Evolutionary conservation across 1,139 yeast species (phyloP).

Genomic region (Kluyveromyces sp.): DNA sequence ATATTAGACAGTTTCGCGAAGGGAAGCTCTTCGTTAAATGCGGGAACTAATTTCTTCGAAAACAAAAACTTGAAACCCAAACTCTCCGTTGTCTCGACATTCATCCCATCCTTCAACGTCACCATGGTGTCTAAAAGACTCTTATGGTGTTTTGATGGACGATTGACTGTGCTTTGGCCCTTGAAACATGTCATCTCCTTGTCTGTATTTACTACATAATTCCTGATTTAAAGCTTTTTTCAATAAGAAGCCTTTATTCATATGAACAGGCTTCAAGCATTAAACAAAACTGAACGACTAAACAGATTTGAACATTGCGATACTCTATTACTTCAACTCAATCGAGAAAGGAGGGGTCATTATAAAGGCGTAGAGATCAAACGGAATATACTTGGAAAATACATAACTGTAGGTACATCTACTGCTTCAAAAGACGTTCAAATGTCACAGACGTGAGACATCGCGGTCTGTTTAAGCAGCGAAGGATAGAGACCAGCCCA

Average conservation of each 20-base stretch:
- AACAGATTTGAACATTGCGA: too few species aligned
- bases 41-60: constrained; percentile 27
- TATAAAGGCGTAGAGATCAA: neutral
- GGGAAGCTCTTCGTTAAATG: constrained; percentile 30
- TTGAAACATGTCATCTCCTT: neutral
- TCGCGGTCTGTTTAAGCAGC: constrained; percentile 68
- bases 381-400: neutral
- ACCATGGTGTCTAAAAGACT: constrained; percentile 11
- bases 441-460: too few species aligned
- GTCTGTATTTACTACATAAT: neutral
- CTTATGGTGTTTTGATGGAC: neutral
- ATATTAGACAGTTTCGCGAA: constrained; percentile 25
- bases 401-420: neutral
- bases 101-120: constrained; percentile 19
- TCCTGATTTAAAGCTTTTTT: neutral
- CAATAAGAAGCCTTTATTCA: neutral
- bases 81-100: constrained; percentile 31
- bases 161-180: neutral
- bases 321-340: too few species aligned
- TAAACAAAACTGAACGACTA: too few species aligned
- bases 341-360: too few species aligned
- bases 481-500: constrained; percentile 91
- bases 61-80: constrained; percentile 36
- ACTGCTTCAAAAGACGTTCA: neutral
- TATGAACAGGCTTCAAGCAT: neutral